Percentiles rank a stretch among this genome's conserved stretches.
Evolutionary conservation across 805 yeast genomes (phyloP).

Genomic region (Myxozyma nipponensis): DNA sequence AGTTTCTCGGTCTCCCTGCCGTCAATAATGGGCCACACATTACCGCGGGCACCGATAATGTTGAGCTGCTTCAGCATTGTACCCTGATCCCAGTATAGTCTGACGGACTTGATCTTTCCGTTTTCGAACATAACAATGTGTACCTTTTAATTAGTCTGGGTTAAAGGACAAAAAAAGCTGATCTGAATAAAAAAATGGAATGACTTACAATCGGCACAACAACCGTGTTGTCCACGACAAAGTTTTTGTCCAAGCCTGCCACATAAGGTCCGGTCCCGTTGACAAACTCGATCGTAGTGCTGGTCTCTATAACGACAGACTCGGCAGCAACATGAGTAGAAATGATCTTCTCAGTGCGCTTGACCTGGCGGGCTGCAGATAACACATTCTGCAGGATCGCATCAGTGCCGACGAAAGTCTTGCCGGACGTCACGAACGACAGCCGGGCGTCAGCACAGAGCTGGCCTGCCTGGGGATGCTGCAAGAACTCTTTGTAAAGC

Average conservation of each 20-base stretch:
- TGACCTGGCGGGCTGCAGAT: constrained; percentile 22
- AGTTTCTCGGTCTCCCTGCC: constrained; percentile 29
- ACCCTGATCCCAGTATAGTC: constrained; percentile 33
- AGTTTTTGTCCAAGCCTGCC: constrained; percentile 31
- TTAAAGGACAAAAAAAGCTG: neutral
- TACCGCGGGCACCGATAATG: constrained; percentile 34
- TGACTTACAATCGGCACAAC: constrained; percentile 23
- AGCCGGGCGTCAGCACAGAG: constrained; percentile 12
- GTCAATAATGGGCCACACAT: constrained; percentile 32
- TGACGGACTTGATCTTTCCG: constrained; percentile 23
- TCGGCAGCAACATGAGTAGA: constrained; percentile 23
- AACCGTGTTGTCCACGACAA: constrained; percentile 31
- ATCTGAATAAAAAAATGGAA: neutral
- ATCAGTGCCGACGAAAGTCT: constrained; percentile 17
- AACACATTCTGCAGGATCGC: constrained; percentile 26
- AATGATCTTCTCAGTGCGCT: constrained; percentile 23
- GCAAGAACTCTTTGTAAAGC: constrained; percentile 14
- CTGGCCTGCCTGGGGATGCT: constrained; percentile 7
- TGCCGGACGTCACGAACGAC: constrained; percentile 29
- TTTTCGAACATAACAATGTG: constrained; percentile 19
- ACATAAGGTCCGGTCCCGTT: constrained; percentile 31
- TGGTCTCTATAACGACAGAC: constrained; percentile 30
- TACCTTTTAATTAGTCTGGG: constrained; percentile 5
- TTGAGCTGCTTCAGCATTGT: constrained; percentile 33
- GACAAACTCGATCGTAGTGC: constrained; percentile 29